Evolutionary conservation across 148 eudicot genomes (phyloP).

Genomic region (Spergularia marina): DNA sequence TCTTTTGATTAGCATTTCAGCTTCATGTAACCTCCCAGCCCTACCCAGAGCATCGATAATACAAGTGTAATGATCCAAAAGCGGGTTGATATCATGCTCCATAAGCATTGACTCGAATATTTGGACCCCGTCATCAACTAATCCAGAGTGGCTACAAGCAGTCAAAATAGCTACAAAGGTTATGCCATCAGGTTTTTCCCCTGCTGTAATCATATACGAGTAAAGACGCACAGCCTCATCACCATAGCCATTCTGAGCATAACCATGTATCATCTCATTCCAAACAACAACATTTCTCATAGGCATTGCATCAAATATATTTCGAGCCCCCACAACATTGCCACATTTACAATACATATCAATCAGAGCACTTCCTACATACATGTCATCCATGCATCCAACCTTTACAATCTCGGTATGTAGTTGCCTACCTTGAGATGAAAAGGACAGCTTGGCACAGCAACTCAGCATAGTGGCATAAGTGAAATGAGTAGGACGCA

Average conservation of each 20-base stretch:
- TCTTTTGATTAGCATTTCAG: slow-evolving; percentile 45
- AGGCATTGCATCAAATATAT: slow-evolving; percentile 49
- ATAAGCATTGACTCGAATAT: slow-evolving; percentile 57
- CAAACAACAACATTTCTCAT: slow-evolving; percentile 51
- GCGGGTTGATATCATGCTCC: slow-evolving; percentile 43
- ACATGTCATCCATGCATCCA: slow-evolving; percentile 48
- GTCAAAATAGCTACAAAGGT: slow-evolving; percentile 61
- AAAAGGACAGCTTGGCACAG: slow-evolving; percentile 53
- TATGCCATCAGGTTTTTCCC: slow-evolving; percentile 53
- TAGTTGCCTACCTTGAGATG: slow-evolving; percentile 58
- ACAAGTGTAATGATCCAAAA: slow-evolving; percentile 70
- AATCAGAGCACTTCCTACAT: slow-evolving; percentile 64
- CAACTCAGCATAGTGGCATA: slow-evolving; percentile 56
- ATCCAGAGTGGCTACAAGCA: slow-evolving; percentile 76
- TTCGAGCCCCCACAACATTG: slow-evolving; percentile 42
- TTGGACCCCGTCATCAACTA: slow-evolving; percentile 49
- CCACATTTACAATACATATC: slow-evolving; percentile 83
- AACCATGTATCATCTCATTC: slow-evolving; percentile 81
- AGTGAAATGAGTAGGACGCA: slow-evolving; percentile 55
- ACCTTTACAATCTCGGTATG: slow-evolving; percentile 54
- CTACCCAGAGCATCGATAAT: slow-evolving; percentile 70
- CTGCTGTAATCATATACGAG: slow-evolving; percentile 40
- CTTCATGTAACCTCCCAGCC: slow-evolving; percentile 69
- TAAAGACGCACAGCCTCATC: slow-evolving; percentile 54
- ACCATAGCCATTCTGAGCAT: slow-evolving; percentile 70